Base-by-base conservation (phyloP, 2,329 filamentous ascomycete genomes). In the Keithomyces neogunnii region DNA sequence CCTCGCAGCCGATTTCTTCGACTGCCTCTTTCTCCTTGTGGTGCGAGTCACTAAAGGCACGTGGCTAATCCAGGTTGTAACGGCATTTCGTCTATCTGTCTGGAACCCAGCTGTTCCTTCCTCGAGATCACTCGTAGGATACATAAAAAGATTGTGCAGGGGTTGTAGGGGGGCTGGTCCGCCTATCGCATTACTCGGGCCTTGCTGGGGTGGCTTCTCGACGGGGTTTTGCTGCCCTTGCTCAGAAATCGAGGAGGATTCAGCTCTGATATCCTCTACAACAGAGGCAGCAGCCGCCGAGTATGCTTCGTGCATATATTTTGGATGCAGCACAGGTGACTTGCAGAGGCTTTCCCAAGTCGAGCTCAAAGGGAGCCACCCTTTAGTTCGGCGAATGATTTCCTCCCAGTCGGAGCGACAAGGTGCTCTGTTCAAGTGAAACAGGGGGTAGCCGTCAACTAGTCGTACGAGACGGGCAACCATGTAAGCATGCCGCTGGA, bases 371-470 rank as follows among this genome's bases (percentile, higher is more conserved):
- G 78, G 75, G 48, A 92, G 75, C 84, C 85, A 89, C 62, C 88
- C 86, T 35, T 81, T 75, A 0, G 78, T 76, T 32, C 81, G 78
- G 0, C 83, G 78, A 8, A 93, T 66, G 0, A 92, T 75, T 66
- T 92, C 86, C 46, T 85, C 81, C 88, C 88, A 95, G 67, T 95
- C 89, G 3, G 84, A 80, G 48, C 87, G 82, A 2, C 86, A 83
- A 1, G 86, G 83, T 3, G 81, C 86, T 47, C 85, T 76, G 29
- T 84, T 82, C 0, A 83, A 76, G 56, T 90, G 82, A 62, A 95
- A 92, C 47, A 92, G 79, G 0, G 89, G 89, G 59, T 89, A 91
- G 3, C 88, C 88, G 60, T 93, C 86, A 47, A 81, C 83, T 29
- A 93, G 76, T 26, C 88, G 79, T 4, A 81, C 77, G 2, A 93